Base-by-base conservation (phyloP, 23 red algal species). In the Agarophyton chilense region DNA sequence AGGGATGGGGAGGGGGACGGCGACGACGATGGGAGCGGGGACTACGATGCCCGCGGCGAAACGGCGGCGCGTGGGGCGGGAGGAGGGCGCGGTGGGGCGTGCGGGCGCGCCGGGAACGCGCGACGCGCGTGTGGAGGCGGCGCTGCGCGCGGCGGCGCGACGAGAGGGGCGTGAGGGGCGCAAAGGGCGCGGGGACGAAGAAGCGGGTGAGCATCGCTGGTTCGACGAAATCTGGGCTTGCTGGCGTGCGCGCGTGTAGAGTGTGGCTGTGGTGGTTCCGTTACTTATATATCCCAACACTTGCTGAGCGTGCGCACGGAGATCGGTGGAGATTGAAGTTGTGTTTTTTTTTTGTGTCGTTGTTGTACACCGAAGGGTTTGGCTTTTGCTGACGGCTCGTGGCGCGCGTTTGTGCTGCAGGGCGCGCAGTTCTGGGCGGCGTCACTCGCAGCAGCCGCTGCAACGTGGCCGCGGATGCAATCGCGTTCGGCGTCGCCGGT, bases 171-270 rank as follows among this genome's bases (percentile, higher is more conserved):
- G 62, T 67, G 62, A 2, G 6, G 19, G n/a, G 25, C 25, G 35
- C 10, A 26, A 26, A 34, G 52, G 18, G 52, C 16, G 52, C 52
- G 52, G 18, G 21, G 11, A 17, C 52, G 52, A 55, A 4, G 11
- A 17, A 6, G 21, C 14, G 28, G 60, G 31, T 10, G 22, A 31
- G 28, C 28, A 29, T 14, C 25, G 31, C 6, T 43, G 36, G 65
- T 74, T 46, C 43, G 68, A 74, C 25, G 68, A 74, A 25, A 19
- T 47, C 19, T 74, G 68, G 68, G 68, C 68, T n/a, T 74, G 68
- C 19, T 4, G 29, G 65, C 35, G 65, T 9, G 41, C 68, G 2
- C 4, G 68, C 25, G 56, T n/a, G n/a, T n/a, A n/a, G n/a, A n/a
- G n/a, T n/a, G n/a, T n/a, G n/a, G n/a, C n/a, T n/a, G n/a, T n/a